phyloP scores from a whole-genome alignment of 2,329 filamentous ascomycete species.

The Neodidymelliopsis sp. region DNA sequence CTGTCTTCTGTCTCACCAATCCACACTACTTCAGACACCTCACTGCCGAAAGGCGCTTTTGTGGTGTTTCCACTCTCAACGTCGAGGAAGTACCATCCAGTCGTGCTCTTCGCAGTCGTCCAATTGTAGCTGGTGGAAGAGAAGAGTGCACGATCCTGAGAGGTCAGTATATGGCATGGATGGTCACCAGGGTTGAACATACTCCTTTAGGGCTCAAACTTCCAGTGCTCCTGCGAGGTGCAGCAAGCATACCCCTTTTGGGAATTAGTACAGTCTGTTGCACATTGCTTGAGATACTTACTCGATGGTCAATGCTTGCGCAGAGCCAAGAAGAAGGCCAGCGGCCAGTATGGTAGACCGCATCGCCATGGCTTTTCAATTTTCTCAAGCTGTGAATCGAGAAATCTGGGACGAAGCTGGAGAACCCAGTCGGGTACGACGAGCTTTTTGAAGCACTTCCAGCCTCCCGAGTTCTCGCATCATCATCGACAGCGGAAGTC shows the following conservation, averaged over 20 bases:
- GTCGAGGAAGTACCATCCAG: slow-evolving; percentile 56
- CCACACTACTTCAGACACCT: slow-evolving; percentile 46
- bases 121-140: slow-evolving; percentile 47
- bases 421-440: slow-evolving; percentile 7
- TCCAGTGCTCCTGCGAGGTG: slow-evolving; percentile 42
- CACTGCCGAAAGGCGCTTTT: slow-evolving; percentile 42
- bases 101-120: slow-evolving; percentile 50
- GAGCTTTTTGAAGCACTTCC: slow-evolving; percentile 25
- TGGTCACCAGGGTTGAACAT: slow-evolving; percentile 5
- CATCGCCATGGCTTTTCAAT: slow-evolving; percentile 37
- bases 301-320: slow-evolving; percentile 38
- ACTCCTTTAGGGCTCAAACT: slow-evolving; percentile 45
- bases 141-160: slow-evolving; percentile 44
- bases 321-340: slow-evolving; percentile 36
- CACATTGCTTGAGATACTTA: slow-evolving; percentile 13
- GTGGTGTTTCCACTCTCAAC: slow-evolving; percentile 41
- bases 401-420: slow-evolving; percentile 13
- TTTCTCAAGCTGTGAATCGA: slow-evolving; percentile 3
- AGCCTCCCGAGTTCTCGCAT: slow-evolving; percentile 18
- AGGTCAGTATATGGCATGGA: slow-evolving; percentile 4
- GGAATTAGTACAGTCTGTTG: slow-evolving; percentile 8
- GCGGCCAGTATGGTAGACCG: slow-evolving; percentile 33
- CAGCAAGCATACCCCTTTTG: slow-evolving; percentile 32
- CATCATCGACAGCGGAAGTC: slow-evolving; percentile 19
- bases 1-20: slow-evolving; percentile 49